Percentiles rank a stretch among this genome's conserved stretches.
These are phyloP conservation scores for Dunaliella primolecta DNA, from an alignment of 139 green algal species.

Conservation along the genomic window DNA sequence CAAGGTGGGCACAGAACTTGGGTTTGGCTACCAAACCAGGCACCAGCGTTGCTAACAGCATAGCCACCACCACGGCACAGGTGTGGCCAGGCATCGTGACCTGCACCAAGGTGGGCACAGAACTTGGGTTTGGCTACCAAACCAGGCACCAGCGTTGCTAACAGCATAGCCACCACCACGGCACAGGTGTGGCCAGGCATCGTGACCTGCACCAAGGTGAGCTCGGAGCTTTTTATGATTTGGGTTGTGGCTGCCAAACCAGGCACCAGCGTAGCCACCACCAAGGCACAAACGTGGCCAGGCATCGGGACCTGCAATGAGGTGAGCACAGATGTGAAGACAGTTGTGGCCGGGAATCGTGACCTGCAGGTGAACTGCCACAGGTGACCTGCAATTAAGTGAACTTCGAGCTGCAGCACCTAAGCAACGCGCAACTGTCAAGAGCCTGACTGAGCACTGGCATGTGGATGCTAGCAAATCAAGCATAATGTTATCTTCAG, in stretches of 20 bases:
- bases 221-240: too few relatives aligned
- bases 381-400: too few relatives aligned
- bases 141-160: constrained; percentile 26
- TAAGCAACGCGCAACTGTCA: too few relatives aligned
- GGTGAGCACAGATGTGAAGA: too few relatives aligned
- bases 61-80: constrained; percentile 82
- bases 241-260: too few relatives aligned
- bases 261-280: constrained; percentile 84
- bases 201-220: constrained; percentile 59
- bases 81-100: constrained; percentile 83
- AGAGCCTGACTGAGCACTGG: too few relatives aligned
- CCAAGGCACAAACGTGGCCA: constrained; percentile 79
- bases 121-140: too few relatives aligned
- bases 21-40: not conserved
- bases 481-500: too few relatives aligned
- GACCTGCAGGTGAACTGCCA: constrained; percentile 55
- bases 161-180: constrained; percentile 79
- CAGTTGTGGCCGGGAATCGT: constrained; percentile 82
- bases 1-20: too few relatives aligned
- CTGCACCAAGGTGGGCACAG: too few relatives aligned
- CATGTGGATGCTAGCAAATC: too few relatives aligned
- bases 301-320: constrained; percentile 65
- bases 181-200: constrained; percentile 84
- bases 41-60: constrained; percentile 52
- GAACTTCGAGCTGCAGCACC: too few relatives aligned